Base-by-base conservation (phyloP, 2,329 filamentous ascomycete genomes). In the Microcyclospora tardicrescens region DNA sequence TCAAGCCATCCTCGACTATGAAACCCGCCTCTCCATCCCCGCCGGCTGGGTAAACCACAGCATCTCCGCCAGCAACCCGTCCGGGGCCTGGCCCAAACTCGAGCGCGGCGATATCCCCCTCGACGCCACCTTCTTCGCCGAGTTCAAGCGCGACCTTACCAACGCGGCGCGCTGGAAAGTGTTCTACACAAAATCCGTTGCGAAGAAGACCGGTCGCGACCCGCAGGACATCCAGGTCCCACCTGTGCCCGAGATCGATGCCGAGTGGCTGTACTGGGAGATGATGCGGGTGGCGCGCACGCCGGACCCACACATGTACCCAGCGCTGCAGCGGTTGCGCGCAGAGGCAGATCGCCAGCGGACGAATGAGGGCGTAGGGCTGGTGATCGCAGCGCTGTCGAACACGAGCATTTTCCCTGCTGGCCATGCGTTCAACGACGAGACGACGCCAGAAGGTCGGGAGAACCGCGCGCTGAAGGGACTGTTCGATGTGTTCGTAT, bases 1-100 rank as follows among this genome's bases (percentile, higher is more conserved):
- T 55, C 85, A 93, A 65, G 79, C 84, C 2, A 96, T 98, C 52
- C 71, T 93, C 40, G 81, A 93, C 62, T 95, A 95, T 59, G 91
- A 96, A 59, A 65, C 79, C 38, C 66, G 72, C 43, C 69, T 83
- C 40, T 71, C 71, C 31, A 89, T 96, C 36, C 89, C 87, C 1
- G 71, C 77, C 3, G 89, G 87, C 55, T 96, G 86, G 79, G 72
- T 96, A 52, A 96, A 96, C 66, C 80, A 81, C 63, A 82, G 82
- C 50, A 91, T 96, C 55, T 85, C 84, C 37, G 73, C 74, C 51
- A 78, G 81, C 2, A 75, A 79, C 0, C 86, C 85, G 2, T 64
- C 77, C 48, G 91, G 91, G 31, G 80, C 76, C 56, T 96, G 89
- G 89, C 86, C 94, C 55, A 75, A 73, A 33, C 72, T 96, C 34